Evolutionary conservation across 345 rosid species (phyloP), one percentile per base, ranked within the genome.

Genomic region (Syzygium grande): DNA sequence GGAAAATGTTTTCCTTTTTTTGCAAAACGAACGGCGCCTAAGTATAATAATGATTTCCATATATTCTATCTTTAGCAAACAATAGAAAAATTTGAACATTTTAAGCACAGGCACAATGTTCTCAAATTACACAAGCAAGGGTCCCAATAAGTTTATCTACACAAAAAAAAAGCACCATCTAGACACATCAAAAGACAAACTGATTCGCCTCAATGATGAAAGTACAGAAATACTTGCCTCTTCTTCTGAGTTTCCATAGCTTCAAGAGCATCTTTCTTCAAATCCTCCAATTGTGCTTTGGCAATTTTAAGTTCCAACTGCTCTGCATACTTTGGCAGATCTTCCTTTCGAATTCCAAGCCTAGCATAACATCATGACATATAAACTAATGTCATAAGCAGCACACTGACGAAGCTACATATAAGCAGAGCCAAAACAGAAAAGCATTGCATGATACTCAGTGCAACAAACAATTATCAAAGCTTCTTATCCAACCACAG

Each of bases 201-300:
- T 55, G 46, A 61, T 54, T 34, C 14, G 23, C 68, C 73, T 46
- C 38, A 8, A 85, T 85, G 55, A 85, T 46, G 59, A 46, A 25
- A 78, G 19, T 34, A 46, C 29, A 16, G 38, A 87, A 56, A 55
- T 63, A 84, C 84, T 83, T 90, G 97, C 99, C 95, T 93, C 93
- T 98, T 98, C 94, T 92, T 94, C 91, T 97, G 99, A 84, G 99
- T 91, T 90, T 96, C 98, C 99, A 98, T 97, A 41, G 96, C 98
- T 90, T 98, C 99, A 84, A 94, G 56, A 63, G 98, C 98, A 86
- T 96, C 97, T 89, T 96, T 95, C 94, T 96, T 97, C 90, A 97
- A 92, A 85, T 98, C 98, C 91, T 93, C 98, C 90, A 98, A 84
- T 85, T 97, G 98, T 79, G 98, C 97, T 86, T 96, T 95, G 65